Conservation (phyloP, 305 asterid genomes). For the Rubia balearica region DNA sequence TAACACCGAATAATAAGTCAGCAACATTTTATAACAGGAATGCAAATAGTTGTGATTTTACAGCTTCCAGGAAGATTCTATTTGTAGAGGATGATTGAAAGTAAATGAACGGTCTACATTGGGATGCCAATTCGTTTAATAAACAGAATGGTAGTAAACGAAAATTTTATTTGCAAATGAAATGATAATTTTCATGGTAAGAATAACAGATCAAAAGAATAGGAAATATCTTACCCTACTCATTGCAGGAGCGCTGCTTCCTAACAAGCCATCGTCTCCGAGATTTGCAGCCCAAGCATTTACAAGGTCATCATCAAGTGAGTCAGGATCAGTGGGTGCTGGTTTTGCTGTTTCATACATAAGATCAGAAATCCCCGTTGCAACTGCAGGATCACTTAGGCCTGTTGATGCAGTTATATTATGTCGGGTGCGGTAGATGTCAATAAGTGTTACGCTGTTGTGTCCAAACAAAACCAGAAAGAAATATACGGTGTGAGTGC, state of each 20-base stretch:
- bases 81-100: background rate
- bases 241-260: slow-evolving; percentile 82
- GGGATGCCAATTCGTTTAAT: background rate
- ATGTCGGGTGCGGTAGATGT: slow-evolving; percentile 95
- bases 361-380: slow-evolving; percentile 96
- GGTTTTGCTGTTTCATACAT: slow-evolving; percentile 77
- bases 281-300: slow-evolving; percentile 97
- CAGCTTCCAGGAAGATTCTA: background rate
- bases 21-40: background rate
- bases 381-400: slow-evolving; percentile 91
- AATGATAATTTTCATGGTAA: background rate
- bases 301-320: slow-evolving; percentile 92
- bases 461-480: slow-evolving; percentile 16
- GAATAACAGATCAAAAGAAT: background rate
- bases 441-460: slow-evolving; percentile 85
- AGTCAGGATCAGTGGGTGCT: slow-evolving; percentile 59
- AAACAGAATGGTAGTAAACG: background rate
- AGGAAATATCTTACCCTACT: slow-evolving; percentile 57
- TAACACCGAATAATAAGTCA: slow-evolving; percentile 15
- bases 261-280: slow-evolving; percentile 72
- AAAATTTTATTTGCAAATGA: background rate
- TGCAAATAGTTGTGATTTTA: background rate
- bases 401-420: slow-evolving; percentile 95
- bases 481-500: slow-evolving; percentile 21
- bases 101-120: background rate